These are phyloP conservation scores for Cerrena zonata DNA, from an alignment of 1,284 basidiomycete species.

Conservation along the genomic window DNA sequence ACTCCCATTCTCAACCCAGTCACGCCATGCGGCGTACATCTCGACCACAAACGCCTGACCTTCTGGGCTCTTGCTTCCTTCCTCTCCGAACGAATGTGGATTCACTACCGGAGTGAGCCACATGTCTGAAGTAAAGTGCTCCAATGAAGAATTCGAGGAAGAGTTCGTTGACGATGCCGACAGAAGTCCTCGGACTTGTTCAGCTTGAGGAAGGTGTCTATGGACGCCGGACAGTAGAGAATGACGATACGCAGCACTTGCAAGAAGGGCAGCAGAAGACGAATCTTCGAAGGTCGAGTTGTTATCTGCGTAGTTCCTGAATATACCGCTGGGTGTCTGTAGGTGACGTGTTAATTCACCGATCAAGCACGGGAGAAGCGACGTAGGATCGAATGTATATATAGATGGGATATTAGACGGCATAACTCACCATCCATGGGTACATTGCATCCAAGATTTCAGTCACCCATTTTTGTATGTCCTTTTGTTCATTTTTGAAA, in stretches of 20 bases:
- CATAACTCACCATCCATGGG: conserved; percentile 37
- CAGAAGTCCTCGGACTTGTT: conserved; percentile 47
- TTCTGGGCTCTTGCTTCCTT: conserved; percentile 43
- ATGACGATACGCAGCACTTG: conserved; percentile 70
- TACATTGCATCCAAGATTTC: conserved; percentile 77
- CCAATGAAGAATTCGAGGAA: conserved; percentile 19
- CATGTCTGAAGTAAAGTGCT: conserved; percentile 49
- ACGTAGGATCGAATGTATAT: neutral
- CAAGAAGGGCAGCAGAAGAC: conserved; percentile 70
- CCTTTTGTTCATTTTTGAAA: conserved; percentile 49
- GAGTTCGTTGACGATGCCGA: conserved; percentile 24
- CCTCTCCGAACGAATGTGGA: conserved; percentile 35
- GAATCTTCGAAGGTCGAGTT: conserved; percentile 66
- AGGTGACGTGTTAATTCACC: too few relatives aligned
- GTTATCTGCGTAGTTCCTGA: conserved; percentile 74
- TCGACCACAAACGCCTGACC: conserved; percentile 53
- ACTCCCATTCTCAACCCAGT: conserved; percentile 39
- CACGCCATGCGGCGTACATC: conserved; percentile 46
- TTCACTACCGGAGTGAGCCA: conserved; percentile 51
- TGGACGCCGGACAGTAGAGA: conserved; percentile 48
- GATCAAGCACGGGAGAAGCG: neutral
- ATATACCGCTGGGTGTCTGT: conserved; percentile 52
- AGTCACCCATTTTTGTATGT: conserved; percentile 61
- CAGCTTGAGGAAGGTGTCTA: conserved; percentile 51
- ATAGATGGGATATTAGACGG: neutral